Conservation (phyloP, 805 yeast genomes). For the Wickerhamomyces chambardii region DNA sequence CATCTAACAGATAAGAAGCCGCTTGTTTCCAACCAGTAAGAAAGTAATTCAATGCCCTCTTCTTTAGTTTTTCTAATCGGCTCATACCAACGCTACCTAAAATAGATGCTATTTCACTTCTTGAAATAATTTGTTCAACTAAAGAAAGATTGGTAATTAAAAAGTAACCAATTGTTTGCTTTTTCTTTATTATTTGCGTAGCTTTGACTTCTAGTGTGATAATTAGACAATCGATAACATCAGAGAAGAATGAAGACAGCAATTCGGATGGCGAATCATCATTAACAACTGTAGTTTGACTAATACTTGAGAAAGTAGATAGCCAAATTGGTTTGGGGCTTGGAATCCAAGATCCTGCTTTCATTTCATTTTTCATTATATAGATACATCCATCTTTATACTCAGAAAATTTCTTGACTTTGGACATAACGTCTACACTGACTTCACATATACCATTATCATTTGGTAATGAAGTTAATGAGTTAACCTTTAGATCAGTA, state of each 20-base stretch:
- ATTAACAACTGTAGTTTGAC: constrained; percentile 27
- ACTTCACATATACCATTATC: constrained; percentile 68
- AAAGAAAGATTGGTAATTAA: constrained; percentile 63
- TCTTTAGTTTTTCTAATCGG: constrained; percentile 60
- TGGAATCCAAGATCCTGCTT: constrained; percentile 65
- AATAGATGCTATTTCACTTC: constrained; percentile 44
- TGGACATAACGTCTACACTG: constrained; percentile 64
- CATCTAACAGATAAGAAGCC: constrained; percentile 71
- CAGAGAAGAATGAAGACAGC: constrained; percentile 63
- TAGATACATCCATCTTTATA: constrained; percentile 42
- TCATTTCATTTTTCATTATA: constrained; percentile 37
- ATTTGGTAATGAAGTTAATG: constrained; percentile 41
- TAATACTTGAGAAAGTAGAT: constrained; percentile 36
- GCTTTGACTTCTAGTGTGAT: constrained; percentile 56
- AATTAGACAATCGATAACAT: constrained; percentile 67
- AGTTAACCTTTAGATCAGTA: constrained; percentile 41
- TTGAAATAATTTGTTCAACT: constrained; percentile 63
- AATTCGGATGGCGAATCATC: constrained; percentile 38
- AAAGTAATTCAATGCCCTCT: constrained; percentile 64
- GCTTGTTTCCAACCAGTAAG: constrained; percentile 74
- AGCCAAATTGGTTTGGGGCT: constrained; percentile 47
- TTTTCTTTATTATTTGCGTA: constrained; percentile 21
- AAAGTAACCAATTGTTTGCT: constrained; percentile 52
- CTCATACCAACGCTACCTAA: constrained; percentile 53
- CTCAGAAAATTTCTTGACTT: constrained; percentile 56